phyloP scores from a whole-genome alignment of 352 stramenopile genomes.

The Pythium brassicae region DNA sequence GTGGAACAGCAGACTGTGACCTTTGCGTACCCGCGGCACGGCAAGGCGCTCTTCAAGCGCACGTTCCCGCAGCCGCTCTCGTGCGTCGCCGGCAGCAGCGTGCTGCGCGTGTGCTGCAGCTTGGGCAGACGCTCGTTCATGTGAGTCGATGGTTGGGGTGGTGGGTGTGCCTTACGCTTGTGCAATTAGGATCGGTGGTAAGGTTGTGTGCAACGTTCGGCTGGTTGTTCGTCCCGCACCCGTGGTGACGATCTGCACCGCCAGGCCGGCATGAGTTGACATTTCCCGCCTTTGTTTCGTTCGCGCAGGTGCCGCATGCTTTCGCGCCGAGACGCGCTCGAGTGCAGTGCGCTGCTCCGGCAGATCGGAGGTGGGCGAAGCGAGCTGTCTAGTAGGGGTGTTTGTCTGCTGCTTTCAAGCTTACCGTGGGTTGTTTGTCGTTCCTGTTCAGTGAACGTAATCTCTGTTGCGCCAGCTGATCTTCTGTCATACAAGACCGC shows the following conservation, averaged over 20 bases:
- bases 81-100: constrained; percentile 30
- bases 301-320: constrained; percentile 13
- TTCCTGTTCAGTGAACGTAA: constrained; percentile 2
- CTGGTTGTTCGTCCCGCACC: not conserved
- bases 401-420: no score
- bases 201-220: not conserved
- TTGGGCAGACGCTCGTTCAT: constrained; percentile 39
- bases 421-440: no score
- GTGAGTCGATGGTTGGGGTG: constrained; percentile 25
- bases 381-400: no score
- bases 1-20: constrained; percentile 26
- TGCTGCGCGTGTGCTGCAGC: constrained; percentile 45
- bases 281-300: not conserved
- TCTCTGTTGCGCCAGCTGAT: constrained; percentile 2
- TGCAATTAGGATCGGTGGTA: not conserved
- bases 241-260: not conserved
- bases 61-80: constrained; percentile 52
- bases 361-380: constrained; percentile 12
- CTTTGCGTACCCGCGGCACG: constrained; percentile 39
- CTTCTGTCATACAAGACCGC: constrained; percentile 2
- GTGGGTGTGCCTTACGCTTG: constrained; percentile 7
- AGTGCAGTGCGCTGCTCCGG: constrained; percentile 6
- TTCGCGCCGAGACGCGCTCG: constrained; percentile 5
- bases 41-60: constrained; percentile 29
- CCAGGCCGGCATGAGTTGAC: not conserved